Evolutionary conservation across 441 rosid species (phyloP), one percentile per base, ranked within the genome.

Genomic region (Omphalea diandra): DNA sequence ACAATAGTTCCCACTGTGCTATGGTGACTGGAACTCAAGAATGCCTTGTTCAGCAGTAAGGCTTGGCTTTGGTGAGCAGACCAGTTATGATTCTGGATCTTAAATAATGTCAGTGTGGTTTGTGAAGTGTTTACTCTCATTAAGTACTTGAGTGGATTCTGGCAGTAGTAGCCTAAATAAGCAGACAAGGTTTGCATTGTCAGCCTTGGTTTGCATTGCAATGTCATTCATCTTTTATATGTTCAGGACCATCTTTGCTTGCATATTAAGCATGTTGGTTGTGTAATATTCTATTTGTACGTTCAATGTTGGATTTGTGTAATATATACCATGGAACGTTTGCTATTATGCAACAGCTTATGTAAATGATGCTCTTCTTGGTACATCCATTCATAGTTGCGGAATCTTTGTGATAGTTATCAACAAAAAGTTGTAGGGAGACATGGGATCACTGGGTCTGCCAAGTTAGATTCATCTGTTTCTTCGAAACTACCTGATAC

Each of bases 31-130:
- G 87, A 74, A 76, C 80, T 33, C 82, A 80, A 26, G 88, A 82
- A 71, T 84, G 94, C 81, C 75, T 85, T 9, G 87, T 87, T 75
- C 86, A 68, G 78, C 87, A 76, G 84, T 89, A 69, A 79, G 75
- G 56, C 61, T 11, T 7, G 32, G 63, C 73, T 61, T 44, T 24
- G 63, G 18, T 49, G 32, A n/a, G n/a, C n/a, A n/a, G 76, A 71
- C 72, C 35, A 40, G 31, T 65, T 14, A 38, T 58, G 59, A 27
- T 57, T 38, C n/a, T n/a, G n/a, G n/a, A n/a, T n/a, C 41, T 24
- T 66, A 9, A 12, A 65, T 38, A 41, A 54, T 67, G 40, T 15
- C 26, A 31, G 31, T 38, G 31, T 77, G 53, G 40, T 31, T 53
- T 63, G 26, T 70, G 53, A 29, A 29, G 68, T 65, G 46, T 14